These are phyloP conservation scores for Rosa rugosa DNA, from an alignment of 306 rosid species.

Conservation along the genomic window DNA sequence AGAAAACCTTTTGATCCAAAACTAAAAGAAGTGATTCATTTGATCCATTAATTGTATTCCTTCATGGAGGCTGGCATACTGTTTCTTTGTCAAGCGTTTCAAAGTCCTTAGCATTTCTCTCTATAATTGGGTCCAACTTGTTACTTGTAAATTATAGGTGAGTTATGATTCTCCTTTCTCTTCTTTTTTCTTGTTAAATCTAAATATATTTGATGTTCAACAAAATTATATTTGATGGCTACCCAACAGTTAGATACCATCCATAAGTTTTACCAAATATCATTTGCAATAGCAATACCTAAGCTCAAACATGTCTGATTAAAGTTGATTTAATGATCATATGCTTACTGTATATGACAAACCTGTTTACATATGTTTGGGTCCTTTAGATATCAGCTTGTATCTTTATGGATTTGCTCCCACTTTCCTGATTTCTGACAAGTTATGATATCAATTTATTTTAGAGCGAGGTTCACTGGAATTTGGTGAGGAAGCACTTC, in stretches of 20 bases:
- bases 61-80: slow-evolving; percentile 90
- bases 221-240: neutral
- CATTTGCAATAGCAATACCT: neutral
- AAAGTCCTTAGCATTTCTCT: slow-evolving; percentile 71
- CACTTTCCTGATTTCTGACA: neutral
- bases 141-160: slow-evolving; percentile 90
- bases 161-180: slow-evolving; percentile 2
- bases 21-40: slow-evolving; percentile 44
- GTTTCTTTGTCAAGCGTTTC: slow-evolving; percentile 67
- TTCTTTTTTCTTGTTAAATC: neutral
- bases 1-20: slow-evolving; percentile 69
- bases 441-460: slow-evolving; percentile 21
- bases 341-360: neutral
- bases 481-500: slow-evolving; percentile 97
- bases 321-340: neutral
- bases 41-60: slow-evolving; percentile 69
- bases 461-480: slow-evolving; percentile 92
- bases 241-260: neutral
- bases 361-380: neutral
- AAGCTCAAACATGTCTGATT: neutral
- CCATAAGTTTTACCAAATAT: neutral
- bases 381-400: slow-evolving; percentile 4
- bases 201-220: neutral
- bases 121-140: slow-evolving; percentile 76
- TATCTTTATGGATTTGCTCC: neutral